These are phyloP conservation scores for Curvularia spicifera DNA, from an alignment of 2,329 filamentous ascomycete genomes.

Conservation along the genomic window DNA sequence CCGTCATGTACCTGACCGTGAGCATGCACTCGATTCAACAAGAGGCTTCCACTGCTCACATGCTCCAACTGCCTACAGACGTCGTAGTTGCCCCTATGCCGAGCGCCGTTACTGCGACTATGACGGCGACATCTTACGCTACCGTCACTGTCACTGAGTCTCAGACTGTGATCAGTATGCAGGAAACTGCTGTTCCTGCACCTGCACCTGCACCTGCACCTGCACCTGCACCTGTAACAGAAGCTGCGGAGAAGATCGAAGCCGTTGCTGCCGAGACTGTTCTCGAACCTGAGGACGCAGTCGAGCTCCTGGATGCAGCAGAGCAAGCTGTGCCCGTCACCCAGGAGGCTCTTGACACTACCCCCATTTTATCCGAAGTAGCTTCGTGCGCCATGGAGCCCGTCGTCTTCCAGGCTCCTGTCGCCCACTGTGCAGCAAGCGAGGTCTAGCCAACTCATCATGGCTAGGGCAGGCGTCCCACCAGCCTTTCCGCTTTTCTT, in stretches of 20 bases:
- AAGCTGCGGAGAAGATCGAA: not conserved
- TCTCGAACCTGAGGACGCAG: not conserved
- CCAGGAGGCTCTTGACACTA: not conserved
- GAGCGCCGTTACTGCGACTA: constrained; percentile 30
- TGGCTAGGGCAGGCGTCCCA: not conserved
- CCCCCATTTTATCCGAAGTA: not conserved
- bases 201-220: not conserved
- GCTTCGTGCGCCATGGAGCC: constrained; percentile 7
- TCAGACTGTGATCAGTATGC: constrained; percentile 10
- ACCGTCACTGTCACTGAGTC: constrained; percentile 38
- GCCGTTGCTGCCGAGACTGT: not conserved
- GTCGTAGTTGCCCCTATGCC: constrained; percentile 13
- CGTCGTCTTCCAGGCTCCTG: constrained; percentile 4
- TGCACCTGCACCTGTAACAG: not conserved
- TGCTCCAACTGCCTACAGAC: constrained; percentile 14
- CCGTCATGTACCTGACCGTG: constrained; percentile 52
- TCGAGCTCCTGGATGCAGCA: constrained; percentile 2
- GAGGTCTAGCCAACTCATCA: not conserved
- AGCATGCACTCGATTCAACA: constrained; percentile 26
- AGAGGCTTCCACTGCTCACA: constrained; percentile 14
- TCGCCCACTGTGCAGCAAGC: constrained; percentile 5
- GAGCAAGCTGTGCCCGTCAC: not conserved
- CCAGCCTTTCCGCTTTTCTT: not conserved
- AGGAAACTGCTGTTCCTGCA: constrained; percentile 8
- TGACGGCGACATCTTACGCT: constrained; percentile 34